phyloP scores from a whole-genome alignment of 352 stramenopile genomes.

The Globisporangium irregulare region DNA sequence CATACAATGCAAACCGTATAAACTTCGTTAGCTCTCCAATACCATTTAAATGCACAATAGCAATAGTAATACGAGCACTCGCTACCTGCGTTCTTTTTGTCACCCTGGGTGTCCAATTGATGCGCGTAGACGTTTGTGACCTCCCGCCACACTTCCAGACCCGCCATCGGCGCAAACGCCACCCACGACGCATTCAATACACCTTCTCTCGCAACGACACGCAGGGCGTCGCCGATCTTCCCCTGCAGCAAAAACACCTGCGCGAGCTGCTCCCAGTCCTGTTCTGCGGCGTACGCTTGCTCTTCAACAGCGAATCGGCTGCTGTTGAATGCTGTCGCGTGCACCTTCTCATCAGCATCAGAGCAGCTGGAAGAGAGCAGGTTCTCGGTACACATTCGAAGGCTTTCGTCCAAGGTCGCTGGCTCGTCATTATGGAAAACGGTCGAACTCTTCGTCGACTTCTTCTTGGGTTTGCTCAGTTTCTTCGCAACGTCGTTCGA shows the following conservation, averaged over 20 bases:
- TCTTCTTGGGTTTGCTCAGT: not conserved
- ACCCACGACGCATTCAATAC: slow-evolving; percentile 51
- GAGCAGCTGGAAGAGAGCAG: not conserved
- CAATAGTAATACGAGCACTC: not conserved
- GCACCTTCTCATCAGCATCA: not conserved
- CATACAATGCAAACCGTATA: not conserved
- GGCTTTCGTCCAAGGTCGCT: slow-evolving; percentile 19
- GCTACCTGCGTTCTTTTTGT: slow-evolving; percentile 47
- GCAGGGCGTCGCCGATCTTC: slow-evolving; percentile 51
- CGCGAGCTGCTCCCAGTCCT: slow-evolving; percentile 53
- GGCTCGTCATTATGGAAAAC: slow-evolving; percentile 29
- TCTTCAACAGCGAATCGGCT: slow-evolving; percentile 21
- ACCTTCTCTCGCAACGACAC: slow-evolving; percentile 48
- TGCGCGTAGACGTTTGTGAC: slow-evolving; percentile 57
- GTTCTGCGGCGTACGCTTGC: slow-evolving; percentile 23
- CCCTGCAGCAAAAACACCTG: slow-evolving; percentile 51
- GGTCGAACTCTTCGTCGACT: not conserved
- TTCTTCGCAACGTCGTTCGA: slow-evolving; percentile 19
- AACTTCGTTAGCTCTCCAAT: slow-evolving; percentile 1
- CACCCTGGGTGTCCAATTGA: slow-evolving; percentile 42
- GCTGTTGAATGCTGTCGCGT: not conserved
- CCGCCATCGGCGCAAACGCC: slow-evolving; percentile 69
- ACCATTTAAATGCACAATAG: not conserved
- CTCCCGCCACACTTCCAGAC: slow-evolving; percentile 68
- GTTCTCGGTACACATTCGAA: slow-evolving; percentile 15